phyloP scores from a whole-genome alignment of 1,139 yeast genomes.

The Diutina ranongensis region DNA sequence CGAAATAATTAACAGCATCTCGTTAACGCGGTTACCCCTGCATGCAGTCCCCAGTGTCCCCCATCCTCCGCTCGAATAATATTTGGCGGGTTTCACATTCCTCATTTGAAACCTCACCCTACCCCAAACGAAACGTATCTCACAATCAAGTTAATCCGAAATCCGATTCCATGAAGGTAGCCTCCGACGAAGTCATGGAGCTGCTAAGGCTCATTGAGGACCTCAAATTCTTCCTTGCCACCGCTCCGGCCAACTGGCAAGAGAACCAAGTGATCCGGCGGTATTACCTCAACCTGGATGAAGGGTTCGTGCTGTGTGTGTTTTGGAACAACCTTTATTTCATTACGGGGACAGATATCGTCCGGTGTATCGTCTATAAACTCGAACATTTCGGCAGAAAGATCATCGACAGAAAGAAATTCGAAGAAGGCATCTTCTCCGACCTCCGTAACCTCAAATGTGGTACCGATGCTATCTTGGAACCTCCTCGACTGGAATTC shows the following conservation, averaged over 20 bases:
- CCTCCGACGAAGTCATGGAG: constrained; percentile 25
- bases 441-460: constrained; percentile 81
- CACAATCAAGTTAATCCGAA: neutral
- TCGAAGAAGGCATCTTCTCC: constrained; percentile 93
- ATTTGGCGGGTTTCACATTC: constrained; percentile 4
- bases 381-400: constrained; percentile 85
- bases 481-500: constrained; percentile 79
- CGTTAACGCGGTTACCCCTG: neutral
- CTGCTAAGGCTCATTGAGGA: constrained; percentile 61
- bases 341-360: constrained; percentile 93
- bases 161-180: no score
- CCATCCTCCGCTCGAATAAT: neutral
- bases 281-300: constrained; percentile 77
- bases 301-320: constrained; percentile 84
- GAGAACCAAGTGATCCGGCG: constrained; percentile 80
- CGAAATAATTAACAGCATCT: neutral
- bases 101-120: neutral
- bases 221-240: constrained; percentile 71
- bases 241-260: constrained; percentile 95
- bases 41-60: neutral
- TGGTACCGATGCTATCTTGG: constrained; percentile 81
- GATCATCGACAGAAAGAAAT: constrained; percentile 78
- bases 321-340: constrained; percentile 87
- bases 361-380: constrained; percentile 79
- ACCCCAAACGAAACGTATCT: no score